Percentiles rank a stretch among this genome's conserved stretches.
Evolutionary conservation across 2,329 filamentous ascomycete species (phyloP).

Genomic region (Aspergillus puulaauensis): DNA sequence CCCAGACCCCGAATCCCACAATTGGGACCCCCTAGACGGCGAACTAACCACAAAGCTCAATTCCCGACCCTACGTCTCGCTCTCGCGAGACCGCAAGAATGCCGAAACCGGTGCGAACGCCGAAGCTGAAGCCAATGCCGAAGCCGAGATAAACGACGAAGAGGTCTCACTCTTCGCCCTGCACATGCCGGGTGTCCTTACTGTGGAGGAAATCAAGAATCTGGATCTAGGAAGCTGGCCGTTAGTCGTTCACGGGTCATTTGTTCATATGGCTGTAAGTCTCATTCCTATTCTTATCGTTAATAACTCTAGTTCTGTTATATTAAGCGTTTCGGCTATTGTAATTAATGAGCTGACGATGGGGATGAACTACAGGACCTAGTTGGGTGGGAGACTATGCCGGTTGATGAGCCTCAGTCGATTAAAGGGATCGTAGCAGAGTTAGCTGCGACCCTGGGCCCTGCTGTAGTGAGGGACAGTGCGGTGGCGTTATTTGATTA

Average conservation of each 20-base stretch:
- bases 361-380: conserved; percentile 35
- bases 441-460: conserved; percentile 46
- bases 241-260: conserved; percentile 40
- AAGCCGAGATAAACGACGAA: conserved; percentile 35
- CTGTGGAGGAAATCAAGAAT: conserved; percentile 40
- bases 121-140: neutral
- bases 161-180: conserved; percentile 47
- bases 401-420: conserved; percentile 42
- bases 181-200: conserved; percentile 48
- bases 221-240: conserved; percentile 47
- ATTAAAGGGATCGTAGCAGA: conserved; percentile 50
- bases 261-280: conserved; percentile 45
- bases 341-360: neutral
- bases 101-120: neutral
- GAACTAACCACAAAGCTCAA: conserved; percentile 43
- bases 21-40: conserved; percentile 47
- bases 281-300: neutral
- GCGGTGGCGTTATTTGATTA: conserved; percentile 42
- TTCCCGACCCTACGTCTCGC: conserved; percentile 45
- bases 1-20: conserved; percentile 46
- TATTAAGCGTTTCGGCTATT: no score
- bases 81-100: conserved; percentile 34
- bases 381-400: conserved; percentile 46
- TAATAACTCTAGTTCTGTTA: neutral
- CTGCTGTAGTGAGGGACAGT: conserved; percentile 41